phyloP scores from a whole-genome alignment of 352 stramenopile genomes.

The Pythium sukuiense region DNA sequence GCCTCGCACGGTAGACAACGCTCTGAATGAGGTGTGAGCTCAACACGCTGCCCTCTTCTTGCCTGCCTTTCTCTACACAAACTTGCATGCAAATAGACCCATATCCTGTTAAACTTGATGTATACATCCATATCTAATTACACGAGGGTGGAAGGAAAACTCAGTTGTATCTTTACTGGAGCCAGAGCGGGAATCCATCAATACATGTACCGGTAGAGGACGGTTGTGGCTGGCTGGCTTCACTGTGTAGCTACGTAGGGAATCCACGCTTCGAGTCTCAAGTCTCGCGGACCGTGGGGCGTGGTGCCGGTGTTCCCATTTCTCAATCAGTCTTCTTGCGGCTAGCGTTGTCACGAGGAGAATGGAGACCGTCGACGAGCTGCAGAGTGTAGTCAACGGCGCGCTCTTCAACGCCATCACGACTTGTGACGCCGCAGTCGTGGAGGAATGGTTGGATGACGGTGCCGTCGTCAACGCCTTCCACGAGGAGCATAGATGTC shows the following conservation, averaged over 20 bases:
- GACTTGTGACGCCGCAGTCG: background rate
- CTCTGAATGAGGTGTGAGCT: background rate
- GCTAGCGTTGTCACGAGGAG: background rate
- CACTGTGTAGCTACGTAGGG: background rate
- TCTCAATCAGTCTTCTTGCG: too few species aligned
- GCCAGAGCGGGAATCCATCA: too few species aligned
- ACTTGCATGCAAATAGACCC: background rate
- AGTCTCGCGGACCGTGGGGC: too few species aligned
- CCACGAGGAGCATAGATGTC: background rate
- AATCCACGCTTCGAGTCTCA: too few species aligned
- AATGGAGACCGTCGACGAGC: too few species aligned
- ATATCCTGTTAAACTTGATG: background rate
- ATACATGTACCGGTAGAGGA: too few species aligned
- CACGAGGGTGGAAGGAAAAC: too few species aligned
- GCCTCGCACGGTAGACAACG: background rate
- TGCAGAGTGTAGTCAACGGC: background rate
- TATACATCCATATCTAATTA: too few species aligned
- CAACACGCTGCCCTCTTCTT: background rate
- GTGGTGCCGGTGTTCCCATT: too few species aligned
- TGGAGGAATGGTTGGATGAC: background rate
- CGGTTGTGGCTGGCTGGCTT: too few species aligned
- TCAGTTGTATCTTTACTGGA: too few species aligned
- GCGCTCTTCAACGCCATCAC: background rate
- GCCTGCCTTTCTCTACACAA: background rate
- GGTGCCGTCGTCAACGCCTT: background rate